Percentiles rank a stretch among this genome's conserved stretches.
Conservation (phyloP, 2,329 filamentous ascomycete genomes). For the Alternaria rosae region DNA sequence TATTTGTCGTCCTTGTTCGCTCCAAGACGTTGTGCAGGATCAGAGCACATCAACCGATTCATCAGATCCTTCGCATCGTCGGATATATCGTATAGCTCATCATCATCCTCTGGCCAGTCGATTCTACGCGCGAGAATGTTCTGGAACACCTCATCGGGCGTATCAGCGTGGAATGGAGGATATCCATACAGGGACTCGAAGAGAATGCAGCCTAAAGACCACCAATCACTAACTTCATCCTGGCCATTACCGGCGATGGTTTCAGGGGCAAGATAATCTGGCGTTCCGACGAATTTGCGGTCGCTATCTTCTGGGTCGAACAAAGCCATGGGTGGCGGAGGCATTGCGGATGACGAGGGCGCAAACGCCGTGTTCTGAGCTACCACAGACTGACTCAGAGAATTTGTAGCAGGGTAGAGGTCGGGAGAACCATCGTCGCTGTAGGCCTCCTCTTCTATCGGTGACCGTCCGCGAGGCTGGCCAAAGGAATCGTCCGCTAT, state of each 20-base stretch:
- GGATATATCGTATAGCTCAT: slow-evolving; percentile 76
- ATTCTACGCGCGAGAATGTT: slow-evolving; percentile 92
- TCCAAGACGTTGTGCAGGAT: slow-evolving; percentile 82
- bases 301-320: slow-evolving; percentile 96
- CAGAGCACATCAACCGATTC: slow-evolving; percentile 85
- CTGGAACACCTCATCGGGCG: slow-evolving; percentile 93
- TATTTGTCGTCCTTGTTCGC: slow-evolving; percentile 86
- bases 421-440: slow-evolving; percentile 80
- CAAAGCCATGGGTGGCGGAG: slow-evolving; percentile 87
- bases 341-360: slow-evolving; percentile 75
- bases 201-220: slow-evolving; percentile 97
- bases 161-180: slow-evolving; percentile 89
- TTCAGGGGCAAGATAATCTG: slow-evolving; percentile 95
- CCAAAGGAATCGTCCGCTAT: slow-evolving; percentile 55
- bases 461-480: slow-evolving; percentile 59
- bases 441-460: slow-evolving; percentile 77
- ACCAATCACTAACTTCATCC: slow-evolving; percentile 99
- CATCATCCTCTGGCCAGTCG: slow-evolving; percentile 87
- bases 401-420: slow-evolving; percentile 69
- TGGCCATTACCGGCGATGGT: slow-evolving; percentile 95
- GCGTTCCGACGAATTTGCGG: slow-evolving; percentile 92
- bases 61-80: slow-evolving; percentile 92
- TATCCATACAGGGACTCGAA: slow-evolving; percentile 95
- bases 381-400: slow-evolving; percentile 61
- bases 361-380: slow-evolving; percentile 63